Percentiles rank a stretch among this genome's conserved stretches.
phyloP scores from a whole-genome alignment of 495 filamentous ascomycete species.

The Bathelium albidoporum region DNA sequence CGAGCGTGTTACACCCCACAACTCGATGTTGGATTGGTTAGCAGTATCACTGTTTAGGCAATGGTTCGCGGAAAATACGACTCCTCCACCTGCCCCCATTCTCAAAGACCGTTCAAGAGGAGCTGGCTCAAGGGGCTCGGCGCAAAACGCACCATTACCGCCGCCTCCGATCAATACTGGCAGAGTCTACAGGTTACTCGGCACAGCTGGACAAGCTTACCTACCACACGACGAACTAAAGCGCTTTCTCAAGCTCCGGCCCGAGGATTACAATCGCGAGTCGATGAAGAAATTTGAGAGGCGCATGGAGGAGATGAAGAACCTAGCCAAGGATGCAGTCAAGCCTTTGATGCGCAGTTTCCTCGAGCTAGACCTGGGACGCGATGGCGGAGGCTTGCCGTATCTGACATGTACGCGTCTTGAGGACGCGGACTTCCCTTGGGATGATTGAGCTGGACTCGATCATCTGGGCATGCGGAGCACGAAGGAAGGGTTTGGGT shows the following conservation, averaged over 20 bases:
- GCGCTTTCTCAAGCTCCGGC: slow-evolving; percentile 67
- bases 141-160: slow-evolving; percentile 8
- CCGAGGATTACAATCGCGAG: slow-evolving; percentile 60
- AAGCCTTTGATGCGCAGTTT: slow-evolving; percentile 76
- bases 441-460: slow-evolving; percentile 37
- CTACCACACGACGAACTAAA: slow-evolving; percentile 79
- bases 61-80: slow-evolving; percentile 81
- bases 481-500: not conserved
- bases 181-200: slow-evolving; percentile 62
- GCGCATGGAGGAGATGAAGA: slow-evolving; percentile 77
- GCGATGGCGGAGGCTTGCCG: slow-evolving; percentile 39
- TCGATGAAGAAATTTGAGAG: slow-evolving; percentile 72
- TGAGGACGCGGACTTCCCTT: slow-evolving; percentile 69
- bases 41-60: slow-evolving; percentile 76
- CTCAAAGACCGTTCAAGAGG: slow-evolving; percentile 20
- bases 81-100: slow-evolving; percentile 46
- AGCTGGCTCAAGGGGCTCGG: not conserved
- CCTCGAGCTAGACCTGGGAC: slow-evolving; percentile 60
- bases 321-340: slow-evolving; percentile 69
- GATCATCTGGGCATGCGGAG: not conserved
- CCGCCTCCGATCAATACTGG: slow-evolving; percentile 43
- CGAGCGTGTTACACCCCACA: slow-evolving; percentile 66
- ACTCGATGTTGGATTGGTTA: slow-evolving; percentile 77
- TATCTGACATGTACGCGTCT: slow-evolving; percentile 77
- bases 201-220: slow-evolving; percentile 51